phyloP scores from a whole-genome alignment of 345 rosid species.

The Aethionema arabicum region DNA sequence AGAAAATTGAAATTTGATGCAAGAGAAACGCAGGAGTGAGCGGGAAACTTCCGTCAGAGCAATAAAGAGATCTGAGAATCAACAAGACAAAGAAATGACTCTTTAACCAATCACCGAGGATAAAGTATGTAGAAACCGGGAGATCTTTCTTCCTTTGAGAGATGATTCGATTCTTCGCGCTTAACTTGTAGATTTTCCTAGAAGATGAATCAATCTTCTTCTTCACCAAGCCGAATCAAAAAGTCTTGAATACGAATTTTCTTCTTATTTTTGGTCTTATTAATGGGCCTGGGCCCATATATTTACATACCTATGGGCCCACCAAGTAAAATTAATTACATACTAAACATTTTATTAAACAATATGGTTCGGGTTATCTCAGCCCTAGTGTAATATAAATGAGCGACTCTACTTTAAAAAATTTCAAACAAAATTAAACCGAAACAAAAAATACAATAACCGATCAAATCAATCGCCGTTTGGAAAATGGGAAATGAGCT shows the following conservation, averaged over 20 bases:
- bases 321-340: too few relatives aligned
- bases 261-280: not conserved
- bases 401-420: too few relatives aligned
- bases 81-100: slow-evolving; percentile 13
- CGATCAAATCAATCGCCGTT: too few relatives aligned
- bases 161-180: slow-evolving; percentile 32
- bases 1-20: slow-evolving; percentile 12
- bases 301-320: not conserved
- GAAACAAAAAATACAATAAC: too few relatives aligned
- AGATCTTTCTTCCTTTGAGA: not conserved
- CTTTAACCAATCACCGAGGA: slow-evolving; percentile 6
- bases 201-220: not conserved
- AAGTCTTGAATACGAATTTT: slow-evolving; percentile 3
- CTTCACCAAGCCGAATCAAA: slow-evolving; percentile 6
- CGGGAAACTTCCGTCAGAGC: not conserved
- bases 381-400: too few relatives aligned
- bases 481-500: too few relatives aligned
- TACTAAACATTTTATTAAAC: too few relatives aligned
- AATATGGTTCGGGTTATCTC: too few relatives aligned
- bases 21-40: not conserved
- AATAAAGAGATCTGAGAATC: slow-evolving; percentile 21
- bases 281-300: slow-evolving; percentile 7
- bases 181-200: slow-evolving; percentile 25
- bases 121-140: slow-evolving; percentile 7
- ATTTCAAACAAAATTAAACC: too few relatives aligned